phyloP scores from a whole-genome alignment of 257 asterid genomes.

The Fraxinus anomala region DNA sequence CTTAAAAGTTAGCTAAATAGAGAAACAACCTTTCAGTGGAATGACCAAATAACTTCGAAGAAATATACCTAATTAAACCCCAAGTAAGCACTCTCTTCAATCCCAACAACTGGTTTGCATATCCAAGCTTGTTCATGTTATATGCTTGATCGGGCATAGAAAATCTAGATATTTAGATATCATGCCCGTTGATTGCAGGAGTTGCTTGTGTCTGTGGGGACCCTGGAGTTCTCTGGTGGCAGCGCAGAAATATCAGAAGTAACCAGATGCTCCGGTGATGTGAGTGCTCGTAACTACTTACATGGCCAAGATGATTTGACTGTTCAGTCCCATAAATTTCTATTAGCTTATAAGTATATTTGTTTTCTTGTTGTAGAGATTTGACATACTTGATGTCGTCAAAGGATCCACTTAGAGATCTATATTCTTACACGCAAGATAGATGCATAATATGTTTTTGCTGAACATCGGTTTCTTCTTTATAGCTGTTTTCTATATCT shows the following conservation, averaged over 20 bases:
- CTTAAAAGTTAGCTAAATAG: background rate
- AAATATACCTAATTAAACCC: background rate
- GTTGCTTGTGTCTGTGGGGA: slow-evolving; percentile 61
- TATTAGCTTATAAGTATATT: background rate
- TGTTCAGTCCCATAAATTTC: background rate
- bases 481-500: background rate
- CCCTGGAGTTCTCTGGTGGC: slow-evolving; percentile 70
- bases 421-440: background rate
- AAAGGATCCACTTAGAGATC: background rate
- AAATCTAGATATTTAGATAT: background rate
- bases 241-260: slow-evolving; percentile 84
- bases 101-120: background rate
- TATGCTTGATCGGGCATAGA: background rate
- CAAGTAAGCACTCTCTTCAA: background rate
- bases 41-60: background rate
- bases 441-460: background rate
- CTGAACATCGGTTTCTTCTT: background rate
- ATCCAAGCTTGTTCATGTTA: background rate
- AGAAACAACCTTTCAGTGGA: background rate
- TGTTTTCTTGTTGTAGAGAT: background rate
- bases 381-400: background rate
- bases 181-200: slow-evolving; percentile 49
- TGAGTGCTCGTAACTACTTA: slow-evolving; percentile 43
- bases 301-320: slow-evolving; percentile 8
- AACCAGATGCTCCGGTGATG: slow-evolving; percentile 86